Percentiles rank a stretch among this genome's conserved stretches.
These are phyloP conservation scores for Candida pseudoglaebosa DNA, from an alignment of 805 yeast species.

Conservation along the genomic window DNA sequence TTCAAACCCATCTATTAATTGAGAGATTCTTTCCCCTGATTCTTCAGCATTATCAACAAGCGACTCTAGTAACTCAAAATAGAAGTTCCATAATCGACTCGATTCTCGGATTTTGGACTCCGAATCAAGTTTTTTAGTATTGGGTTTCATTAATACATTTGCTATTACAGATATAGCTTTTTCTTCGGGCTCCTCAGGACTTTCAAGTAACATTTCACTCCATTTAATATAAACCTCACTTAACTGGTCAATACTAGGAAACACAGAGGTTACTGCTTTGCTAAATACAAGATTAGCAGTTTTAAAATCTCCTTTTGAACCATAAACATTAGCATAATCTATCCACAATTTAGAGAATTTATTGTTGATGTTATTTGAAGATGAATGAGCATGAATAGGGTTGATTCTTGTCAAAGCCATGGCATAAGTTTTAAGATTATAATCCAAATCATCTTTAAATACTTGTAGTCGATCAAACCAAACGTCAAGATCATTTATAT, in stretches of 20 bases:
- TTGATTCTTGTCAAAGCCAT: constrained; percentile 64
- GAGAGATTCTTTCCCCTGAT: constrained; percentile 13
- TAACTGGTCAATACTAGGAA: constrained; percentile 55
- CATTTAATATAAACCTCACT: constrained; percentile 70
- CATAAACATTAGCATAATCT: constrained; percentile 62
- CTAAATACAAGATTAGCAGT: constrained; percentile 62
- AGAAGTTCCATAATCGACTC: constrained; percentile 65
- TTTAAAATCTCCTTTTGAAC: constrained; percentile 46
- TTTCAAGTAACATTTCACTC: constrained; percentile 61
- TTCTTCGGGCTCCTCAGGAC: constrained; percentile 44
- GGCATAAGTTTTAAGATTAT: constrained; percentile 49
- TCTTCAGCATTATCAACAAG: constrained; percentile 39
- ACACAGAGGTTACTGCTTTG: constrained; percentile 70
- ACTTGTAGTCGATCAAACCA: constrained; percentile 67
- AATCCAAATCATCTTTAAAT: constrained; percentile 38
- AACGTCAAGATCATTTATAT: constrained; percentile 54
- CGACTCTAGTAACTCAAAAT: constrained; percentile 66
- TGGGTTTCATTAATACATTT: constrained; percentile 21
- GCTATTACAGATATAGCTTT: constrained; percentile 33
- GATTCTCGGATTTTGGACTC: constrained; percentile 57
- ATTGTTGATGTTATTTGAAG: constrained; percentile 11
- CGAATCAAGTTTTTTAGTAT: constrained; percentile 19
- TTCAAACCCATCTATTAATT: constrained; percentile 19
- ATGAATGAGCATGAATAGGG: constrained; percentile 44
- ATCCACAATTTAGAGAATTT: constrained; percentile 65